Conservation (phyloP, 768 basidiomycete species). For the Trametopsis cervina region DNA sequence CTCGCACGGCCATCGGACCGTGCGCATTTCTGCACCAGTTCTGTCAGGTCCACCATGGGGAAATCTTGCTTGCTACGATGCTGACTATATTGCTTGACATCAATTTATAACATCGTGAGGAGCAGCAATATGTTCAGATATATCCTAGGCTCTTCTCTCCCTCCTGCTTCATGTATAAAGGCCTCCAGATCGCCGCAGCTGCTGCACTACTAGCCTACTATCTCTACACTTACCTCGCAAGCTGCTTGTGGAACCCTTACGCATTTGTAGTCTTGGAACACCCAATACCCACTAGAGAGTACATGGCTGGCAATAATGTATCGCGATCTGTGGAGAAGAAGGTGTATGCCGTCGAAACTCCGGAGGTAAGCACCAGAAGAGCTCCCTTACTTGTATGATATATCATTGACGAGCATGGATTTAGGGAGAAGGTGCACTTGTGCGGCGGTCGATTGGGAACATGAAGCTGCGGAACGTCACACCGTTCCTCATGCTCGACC, state of each 20-base stretch:
- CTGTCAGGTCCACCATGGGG: neutral
- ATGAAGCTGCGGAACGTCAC: slow-evolving; percentile 68
- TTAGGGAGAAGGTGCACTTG: slow-evolving; percentile 75
- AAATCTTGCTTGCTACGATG: no score
- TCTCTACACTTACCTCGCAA: slow-evolving; percentile 4
- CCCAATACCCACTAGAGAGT: neutral
- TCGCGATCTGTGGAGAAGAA: slow-evolving; percentile 72
- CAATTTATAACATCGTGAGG: no score
- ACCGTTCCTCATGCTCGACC: slow-evolving; percentile 88
- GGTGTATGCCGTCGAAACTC: slow-evolving; percentile 68
- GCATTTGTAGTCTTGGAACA: neutral
- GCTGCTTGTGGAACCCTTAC: neutral
- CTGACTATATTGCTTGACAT: no score
- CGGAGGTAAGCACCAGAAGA: slow-evolving; percentile 44
- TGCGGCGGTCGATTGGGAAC: slow-evolving; percentile 83
- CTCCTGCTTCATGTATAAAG: slow-evolving; percentile 16
- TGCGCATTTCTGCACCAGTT: neutral
- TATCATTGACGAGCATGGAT: slow-evolving; percentile 1
- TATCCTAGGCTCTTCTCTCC: slow-evolving; percentile 6
- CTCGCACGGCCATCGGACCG: no score
- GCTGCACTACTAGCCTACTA: slow-evolving; percentile 11
- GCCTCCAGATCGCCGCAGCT: slow-evolving; percentile 5
- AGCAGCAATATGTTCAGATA: neutral
- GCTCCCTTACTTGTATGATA: neutral
- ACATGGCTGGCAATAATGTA: slow-evolving; percentile 30